Evolutionary conservation across 257 asterid genomes (phyloP), one percentile per base, ranked within the genome.

Genomic region (Paulownia fortunei): DNA sequence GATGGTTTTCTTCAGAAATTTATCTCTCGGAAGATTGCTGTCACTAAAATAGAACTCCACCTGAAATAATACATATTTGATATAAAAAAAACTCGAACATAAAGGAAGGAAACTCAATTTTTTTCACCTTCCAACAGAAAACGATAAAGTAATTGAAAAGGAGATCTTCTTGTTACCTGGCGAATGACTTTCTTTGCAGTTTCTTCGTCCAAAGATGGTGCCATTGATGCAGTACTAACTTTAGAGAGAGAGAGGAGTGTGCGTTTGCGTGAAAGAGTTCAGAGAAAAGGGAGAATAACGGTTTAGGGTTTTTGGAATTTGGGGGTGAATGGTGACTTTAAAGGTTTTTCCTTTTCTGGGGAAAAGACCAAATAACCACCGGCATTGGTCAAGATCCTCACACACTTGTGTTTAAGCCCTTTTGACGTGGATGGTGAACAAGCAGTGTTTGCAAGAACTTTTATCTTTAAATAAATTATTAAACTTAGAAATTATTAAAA

Each of bases 21-120:
- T 79, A 81, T 96, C 99, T 71, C 91, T 84, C n/a, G 99, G 97
- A 49, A 96, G 97, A 86, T 93, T 96, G 72, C 99, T 96, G 82
- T 93, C 99, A 70, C 99, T 88, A 80, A 96, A 92, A 83, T 96
- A 96, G 81, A 96, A 96, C 86, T 96, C 98, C 54, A 96, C 97
- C 99, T 96, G 92, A 74, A 68, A 58, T n/a, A 24, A 2, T 63
- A 10, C 32, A 26, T n/a, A 49, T 1, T 7, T 18, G 42, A 69
- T 12, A 67, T 13, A 6, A 23, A 6, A 32, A 3, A 15, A 24
- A 8, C n/a, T 12, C 54, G 12, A 39, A 37, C 58, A 24, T 12
- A 37, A 61, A 12, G 0, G 21, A 26, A 30, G 7, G 9, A 11
- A 30, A 42, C n/a, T 79, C 65, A 24, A 5, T 59, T 19, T 18